Evolutionary conservation across 495 filamentous ascomycete genomes (phyloP).

Genomic region (Beverwykella pulmonaria): DNA sequence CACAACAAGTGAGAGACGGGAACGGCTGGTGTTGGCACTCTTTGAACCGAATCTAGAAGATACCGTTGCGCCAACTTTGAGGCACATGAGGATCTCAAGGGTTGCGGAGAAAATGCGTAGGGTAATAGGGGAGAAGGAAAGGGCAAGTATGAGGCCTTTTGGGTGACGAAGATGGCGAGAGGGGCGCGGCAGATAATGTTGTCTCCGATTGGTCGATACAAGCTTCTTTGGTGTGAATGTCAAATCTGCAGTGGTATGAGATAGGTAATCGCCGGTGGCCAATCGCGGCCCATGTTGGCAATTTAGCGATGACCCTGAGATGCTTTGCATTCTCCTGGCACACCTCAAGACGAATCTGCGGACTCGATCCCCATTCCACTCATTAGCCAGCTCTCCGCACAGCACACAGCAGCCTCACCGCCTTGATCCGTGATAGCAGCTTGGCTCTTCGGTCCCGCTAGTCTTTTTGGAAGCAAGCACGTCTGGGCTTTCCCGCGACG

Average conservation of each 20-base stretch:
- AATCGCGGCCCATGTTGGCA: neutral
- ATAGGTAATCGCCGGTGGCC: neutral
- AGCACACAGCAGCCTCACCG: neutral
- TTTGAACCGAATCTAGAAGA: no score
- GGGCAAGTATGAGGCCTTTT: no score
- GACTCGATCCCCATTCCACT: conserved; percentile 16
- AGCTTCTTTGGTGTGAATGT: neutral
- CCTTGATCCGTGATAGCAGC: neutral
- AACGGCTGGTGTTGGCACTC: no score
- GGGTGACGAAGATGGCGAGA: no score
- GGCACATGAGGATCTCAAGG: no score
- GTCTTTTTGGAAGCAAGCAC: conserved; percentile 4
- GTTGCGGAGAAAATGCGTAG: no score
- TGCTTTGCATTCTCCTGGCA: conserved; percentile 3
- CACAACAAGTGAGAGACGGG: no score
- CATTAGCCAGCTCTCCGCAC: neutral
- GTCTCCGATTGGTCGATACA: no score
- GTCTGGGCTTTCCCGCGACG: conserved; percentile 11
- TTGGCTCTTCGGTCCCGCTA: neutral
- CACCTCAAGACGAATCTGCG: conserved; percentile 1
- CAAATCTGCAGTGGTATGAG: neutral
- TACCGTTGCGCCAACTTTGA: no score
- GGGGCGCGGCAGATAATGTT: no score
- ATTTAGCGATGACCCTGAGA: neutral
- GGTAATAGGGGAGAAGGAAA: no score